Evolutionary conservation across 2,329 filamentous ascomycete species (phyloP).

Genomic region (Fusarium circinatum): DNA sequence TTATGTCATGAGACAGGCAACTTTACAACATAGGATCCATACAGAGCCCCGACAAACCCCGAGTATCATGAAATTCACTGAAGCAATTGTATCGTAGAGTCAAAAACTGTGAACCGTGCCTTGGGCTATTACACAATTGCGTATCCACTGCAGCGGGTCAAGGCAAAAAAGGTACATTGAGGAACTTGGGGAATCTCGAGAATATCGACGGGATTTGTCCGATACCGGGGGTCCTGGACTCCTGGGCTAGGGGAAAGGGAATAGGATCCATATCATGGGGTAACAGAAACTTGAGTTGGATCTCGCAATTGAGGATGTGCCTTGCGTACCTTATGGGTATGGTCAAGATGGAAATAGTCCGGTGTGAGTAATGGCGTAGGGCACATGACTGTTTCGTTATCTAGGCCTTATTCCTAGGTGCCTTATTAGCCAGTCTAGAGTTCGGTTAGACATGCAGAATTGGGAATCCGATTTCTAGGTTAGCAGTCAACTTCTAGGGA

Average conservation of each 20-base stretch:
- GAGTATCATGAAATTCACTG: constrained; percentile 28
- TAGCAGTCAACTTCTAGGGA: background rate
- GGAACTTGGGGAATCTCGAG: constrained; percentile 12
- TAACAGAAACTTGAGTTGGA: constrained; percentile 19
- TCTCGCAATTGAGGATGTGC: constrained; percentile 19
- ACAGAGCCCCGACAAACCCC: constrained; percentile 10
- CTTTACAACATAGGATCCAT: constrained; percentile 31
- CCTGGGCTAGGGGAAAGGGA: constrained; percentile 1
- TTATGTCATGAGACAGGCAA: constrained; percentile 31
- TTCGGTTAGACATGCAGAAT: background rate
- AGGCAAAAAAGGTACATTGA: constrained; percentile 3
- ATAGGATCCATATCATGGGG: constrained; percentile 18
- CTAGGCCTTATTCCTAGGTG: background rate
- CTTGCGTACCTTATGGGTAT: background rate
- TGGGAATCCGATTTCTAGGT: background rate
- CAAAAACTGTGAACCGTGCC: background rate
- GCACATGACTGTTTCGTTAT: constrained; percentile 8
- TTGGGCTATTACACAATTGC: constrained; percentile 36
- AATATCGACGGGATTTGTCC: constrained; percentile 24
- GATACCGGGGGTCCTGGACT: constrained; percentile 22
- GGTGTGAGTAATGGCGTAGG: background rate
- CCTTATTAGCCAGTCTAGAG: background rate
- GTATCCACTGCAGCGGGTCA: constrained; percentile 34
- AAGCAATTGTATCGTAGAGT: background rate
- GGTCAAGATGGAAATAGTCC: background rate